phyloP scores from a whole-genome alignment of 768 basidiomycete species.

The Pulveroboletus ravenelii region DNA sequence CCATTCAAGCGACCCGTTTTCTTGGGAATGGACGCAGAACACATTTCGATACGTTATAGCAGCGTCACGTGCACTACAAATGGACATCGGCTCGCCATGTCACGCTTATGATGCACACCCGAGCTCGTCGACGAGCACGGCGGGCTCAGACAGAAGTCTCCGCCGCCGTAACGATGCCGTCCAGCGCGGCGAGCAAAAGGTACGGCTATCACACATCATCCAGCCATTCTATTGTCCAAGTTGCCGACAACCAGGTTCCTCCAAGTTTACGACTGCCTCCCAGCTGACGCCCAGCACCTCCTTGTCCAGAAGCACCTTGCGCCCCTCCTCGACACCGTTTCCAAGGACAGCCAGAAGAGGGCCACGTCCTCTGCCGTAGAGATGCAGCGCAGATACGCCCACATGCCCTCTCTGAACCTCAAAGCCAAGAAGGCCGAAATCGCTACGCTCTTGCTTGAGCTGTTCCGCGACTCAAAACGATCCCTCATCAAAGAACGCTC shows the following conservation, averaged over 20 bases:
- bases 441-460: slow-evolving; percentile 45
- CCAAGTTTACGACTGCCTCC: slow-evolving; percentile 45
- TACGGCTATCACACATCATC: neutral
- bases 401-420: slow-evolving; percentile 48
- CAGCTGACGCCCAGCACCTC: slow-evolving; percentile 45
- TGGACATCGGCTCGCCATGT: neutral
- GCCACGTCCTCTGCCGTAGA: slow-evolving; percentile 38
- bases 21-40: neutral
- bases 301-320: slow-evolving; percentile 49
- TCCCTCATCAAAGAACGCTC: slow-evolving; percentile 51
- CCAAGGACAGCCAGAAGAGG: slow-evolving; percentile 36
- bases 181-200: slow-evolving; percentile 17
- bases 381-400: slow-evolving; percentile 35
- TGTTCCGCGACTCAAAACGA: slow-evolving; percentile 50
- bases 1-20: neutral
- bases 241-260: slow-evolving; percentile 35
- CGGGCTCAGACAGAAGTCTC: neutral
- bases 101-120: too few species aligned
- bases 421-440: slow-evolving; percentile 54
- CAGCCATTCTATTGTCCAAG: neutral
- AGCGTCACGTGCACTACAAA: neutral
- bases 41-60: neutral
- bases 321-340: slow-evolving; percentile 42
- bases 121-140: neutral
- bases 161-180: slow-evolving; percentile 8